Evolutionary conservation across 345 rosid genomes (phyloP).

Genomic region (Kandelia obovata): DNA sequence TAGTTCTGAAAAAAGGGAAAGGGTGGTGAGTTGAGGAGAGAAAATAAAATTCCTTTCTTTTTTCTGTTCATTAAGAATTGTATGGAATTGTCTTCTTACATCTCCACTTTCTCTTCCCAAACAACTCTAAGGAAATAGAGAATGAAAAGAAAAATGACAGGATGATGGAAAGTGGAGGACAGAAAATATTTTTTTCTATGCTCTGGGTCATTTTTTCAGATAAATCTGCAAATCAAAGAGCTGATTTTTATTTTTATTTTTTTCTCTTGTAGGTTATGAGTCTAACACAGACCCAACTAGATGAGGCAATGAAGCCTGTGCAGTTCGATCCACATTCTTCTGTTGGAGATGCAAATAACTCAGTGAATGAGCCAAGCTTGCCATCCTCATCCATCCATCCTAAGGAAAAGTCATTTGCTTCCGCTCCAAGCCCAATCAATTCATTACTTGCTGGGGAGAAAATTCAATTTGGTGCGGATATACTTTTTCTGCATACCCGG

Average conservation of each 20-base stretch:
- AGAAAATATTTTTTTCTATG: not conserved
- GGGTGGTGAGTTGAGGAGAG: not conserved
- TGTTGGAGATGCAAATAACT: conserved; percentile 53
- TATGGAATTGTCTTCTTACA: no score
- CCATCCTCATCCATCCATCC: conserved; percentile 47
- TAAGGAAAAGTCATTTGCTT: conserved; percentile 63
- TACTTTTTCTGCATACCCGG: conserved; percentile 6
- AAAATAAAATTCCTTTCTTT: no score
- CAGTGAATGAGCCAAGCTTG: conserved; percentile 46
- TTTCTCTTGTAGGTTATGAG: conserved; percentile 62
- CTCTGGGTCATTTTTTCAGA: not conserved
- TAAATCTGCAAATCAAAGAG: conserved; percentile 1
- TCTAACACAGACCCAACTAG: conserved; percentile 79
- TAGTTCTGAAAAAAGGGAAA: not conserved
- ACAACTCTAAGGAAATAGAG: no score
- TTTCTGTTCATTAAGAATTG: no score
- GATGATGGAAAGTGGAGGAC: no score
- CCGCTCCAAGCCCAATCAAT: conserved; percentile 63
- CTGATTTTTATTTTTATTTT: not conserved
- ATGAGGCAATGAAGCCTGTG: conserved; percentile 83
- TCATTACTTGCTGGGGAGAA: conserved; percentile 93
- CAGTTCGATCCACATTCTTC: conserved; percentile 63
- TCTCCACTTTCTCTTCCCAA: no score
- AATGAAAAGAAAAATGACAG: no score
- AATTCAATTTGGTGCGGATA: conserved; percentile 86